Evolutionary conservation across 2,329 filamentous ascomycete genomes (phyloP).

Genomic region (Aspergillus quadricinctus): DNA sequence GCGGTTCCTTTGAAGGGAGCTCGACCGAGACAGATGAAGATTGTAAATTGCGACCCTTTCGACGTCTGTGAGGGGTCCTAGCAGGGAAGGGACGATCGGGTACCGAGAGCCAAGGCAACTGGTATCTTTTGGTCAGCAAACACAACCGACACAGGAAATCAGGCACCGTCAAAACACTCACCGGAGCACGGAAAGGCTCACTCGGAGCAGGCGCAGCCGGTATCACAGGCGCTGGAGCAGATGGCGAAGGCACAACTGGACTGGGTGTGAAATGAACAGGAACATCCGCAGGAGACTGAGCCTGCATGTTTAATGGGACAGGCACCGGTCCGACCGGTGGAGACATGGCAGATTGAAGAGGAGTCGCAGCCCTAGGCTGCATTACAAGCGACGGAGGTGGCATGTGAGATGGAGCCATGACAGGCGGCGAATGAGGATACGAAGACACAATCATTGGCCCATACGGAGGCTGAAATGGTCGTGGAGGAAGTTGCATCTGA

Average conservation of each 20-base stretch:
- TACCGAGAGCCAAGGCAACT: conserved; percentile 60
- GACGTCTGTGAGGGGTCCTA: conserved; percentile 45
- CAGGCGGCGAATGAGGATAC: conserved; percentile 39
- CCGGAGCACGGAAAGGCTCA: conserved; percentile 49
- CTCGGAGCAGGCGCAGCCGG: conserved; percentile 21
- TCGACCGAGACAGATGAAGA: conserved; percentile 38
- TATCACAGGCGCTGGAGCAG: conserved; percentile 22
- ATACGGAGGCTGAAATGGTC: conserved; percentile 38
- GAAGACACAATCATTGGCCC: conserved; percentile 42
- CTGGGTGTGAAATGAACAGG: conserved; percentile 21
- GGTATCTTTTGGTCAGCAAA: conserved; percentile 10
- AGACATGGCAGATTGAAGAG: conserved; percentile 34
- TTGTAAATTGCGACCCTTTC: conserved; percentile 35
- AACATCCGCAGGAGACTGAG: conserved; percentile 20
- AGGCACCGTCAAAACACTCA: conserved; percentile 24
- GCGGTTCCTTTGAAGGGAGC: conserved; percentile 47
- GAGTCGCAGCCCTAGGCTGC: conserved; percentile 36
- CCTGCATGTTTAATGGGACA: conserved; percentile 26
- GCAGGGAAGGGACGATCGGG: conserved; percentile 52
- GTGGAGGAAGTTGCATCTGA: conserved; percentile 39
- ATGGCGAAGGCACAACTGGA: conserved; percentile 33
- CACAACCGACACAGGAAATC: background rate
- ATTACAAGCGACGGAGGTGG: conserved; percentile 32
- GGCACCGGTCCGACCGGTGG: conserved; percentile 26
- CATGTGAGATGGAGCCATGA: conserved; percentile 35